Conservation (phyloP, 768 basidiomycete species). For the Pleurotus platypus region DNA sequence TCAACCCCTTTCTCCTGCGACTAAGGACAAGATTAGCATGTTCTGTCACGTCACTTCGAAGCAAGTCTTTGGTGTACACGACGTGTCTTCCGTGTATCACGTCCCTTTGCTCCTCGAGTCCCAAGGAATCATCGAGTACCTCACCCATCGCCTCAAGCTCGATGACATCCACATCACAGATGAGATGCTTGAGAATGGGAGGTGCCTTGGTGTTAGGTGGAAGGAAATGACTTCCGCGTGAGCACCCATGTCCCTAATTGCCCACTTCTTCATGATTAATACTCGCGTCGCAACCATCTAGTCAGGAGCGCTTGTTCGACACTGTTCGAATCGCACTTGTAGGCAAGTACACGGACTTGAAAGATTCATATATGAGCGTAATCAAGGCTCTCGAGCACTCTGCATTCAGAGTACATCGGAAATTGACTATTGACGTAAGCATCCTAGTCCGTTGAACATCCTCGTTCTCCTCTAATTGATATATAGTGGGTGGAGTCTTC, state of each 20-base stretch:
- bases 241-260: slow-evolving; percentile 16
- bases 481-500: slow-evolving; percentile 94
- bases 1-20: slow-evolving; percentile 75
- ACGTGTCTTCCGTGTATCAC: slow-evolving; percentile 95
- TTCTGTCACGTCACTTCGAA: slow-evolving; percentile 93
- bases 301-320: slow-evolving; percentile 93
- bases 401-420: slow-evolving; percentile 86
- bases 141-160: slow-evolving; percentile 80
- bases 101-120: slow-evolving; percentile 89
- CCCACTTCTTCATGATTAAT: not conserved
- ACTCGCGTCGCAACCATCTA: slow-evolving; percentile 23
- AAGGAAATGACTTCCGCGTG: slow-evolving; percentile 79
- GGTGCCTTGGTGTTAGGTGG: slow-evolving; percentile 72
- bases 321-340: slow-evolving; percentile 87
- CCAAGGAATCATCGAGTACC: slow-evolving; percentile 87
- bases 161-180: slow-evolving; percentile 48
- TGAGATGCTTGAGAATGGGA: slow-evolving; percentile 59
- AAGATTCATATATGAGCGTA: slow-evolving; percentile 99
- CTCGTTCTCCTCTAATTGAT: not conserved
- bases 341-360: slow-evolving; percentile 95
- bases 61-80: slow-evolving; percentile 93
- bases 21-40: slow-evolving; percentile 97
- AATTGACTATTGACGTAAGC: slow-evolving; percentile 74
- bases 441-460: slow-evolving; percentile 2
- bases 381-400: slow-evolving; percentile 96